Percentiles rank a stretch among this genome's conserved stretches.
Evolutionary conservation across 352 stramenopile genomes (phyloP).

Genomic region (Phytophthora capsici): DNA sequence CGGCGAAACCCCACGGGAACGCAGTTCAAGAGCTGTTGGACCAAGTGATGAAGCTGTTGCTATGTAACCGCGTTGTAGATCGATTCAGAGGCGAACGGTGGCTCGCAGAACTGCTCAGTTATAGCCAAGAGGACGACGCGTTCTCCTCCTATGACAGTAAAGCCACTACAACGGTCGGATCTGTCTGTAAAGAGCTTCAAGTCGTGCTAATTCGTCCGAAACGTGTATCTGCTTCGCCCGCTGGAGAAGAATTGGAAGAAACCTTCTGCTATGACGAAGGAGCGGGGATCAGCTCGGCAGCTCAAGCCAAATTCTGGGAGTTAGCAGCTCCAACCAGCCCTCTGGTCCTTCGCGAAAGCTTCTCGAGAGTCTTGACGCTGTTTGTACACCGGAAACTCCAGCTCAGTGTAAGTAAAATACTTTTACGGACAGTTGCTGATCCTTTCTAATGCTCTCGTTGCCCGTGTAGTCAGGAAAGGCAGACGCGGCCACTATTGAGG

Average conservation of each 20-base stretch:
- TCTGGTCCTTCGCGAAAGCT: conserved; percentile 29
- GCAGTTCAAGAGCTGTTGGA: conserved; percentile 32
- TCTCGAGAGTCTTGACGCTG: conserved; percentile 39
- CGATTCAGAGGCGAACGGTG: conserved; percentile 55
- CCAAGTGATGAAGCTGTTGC: conserved; percentile 40
- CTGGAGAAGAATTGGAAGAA: conserved; percentile 48
- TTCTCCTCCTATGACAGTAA: conserved; percentile 41
- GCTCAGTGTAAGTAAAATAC: conserved; percentile 24
- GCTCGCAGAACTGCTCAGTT: conserved; percentile 55
- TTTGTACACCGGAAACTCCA: conserved; percentile 50
- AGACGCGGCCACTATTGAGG: conserved; percentile 22
- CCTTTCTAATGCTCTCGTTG: background rate
- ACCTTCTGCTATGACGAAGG: conserved; percentile 56
- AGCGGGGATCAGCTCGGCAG: conserved; percentile 44
- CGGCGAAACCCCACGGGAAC: conserved; percentile 21
- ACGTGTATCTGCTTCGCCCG: background rate
- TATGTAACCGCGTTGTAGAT: conserved; percentile 38
- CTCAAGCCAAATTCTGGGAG: conserved; percentile 51
- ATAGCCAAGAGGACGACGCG: conserved; percentile 29
- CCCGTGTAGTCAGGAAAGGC: conserved; percentile 27
- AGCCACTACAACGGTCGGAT: conserved; percentile 13
- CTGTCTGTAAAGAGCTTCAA: conserved; percentile 24
- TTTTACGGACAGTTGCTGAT: too few species aligned
- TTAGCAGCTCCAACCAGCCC: conserved; percentile 30
- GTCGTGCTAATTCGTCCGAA: conserved; percentile 24